A percentile compares a stretch with the other conserved stretches of the same genome.
Conservation (phyloP, 192 early-diverging fungal species). For the Thoreauomyces humboldtii region DNA sequence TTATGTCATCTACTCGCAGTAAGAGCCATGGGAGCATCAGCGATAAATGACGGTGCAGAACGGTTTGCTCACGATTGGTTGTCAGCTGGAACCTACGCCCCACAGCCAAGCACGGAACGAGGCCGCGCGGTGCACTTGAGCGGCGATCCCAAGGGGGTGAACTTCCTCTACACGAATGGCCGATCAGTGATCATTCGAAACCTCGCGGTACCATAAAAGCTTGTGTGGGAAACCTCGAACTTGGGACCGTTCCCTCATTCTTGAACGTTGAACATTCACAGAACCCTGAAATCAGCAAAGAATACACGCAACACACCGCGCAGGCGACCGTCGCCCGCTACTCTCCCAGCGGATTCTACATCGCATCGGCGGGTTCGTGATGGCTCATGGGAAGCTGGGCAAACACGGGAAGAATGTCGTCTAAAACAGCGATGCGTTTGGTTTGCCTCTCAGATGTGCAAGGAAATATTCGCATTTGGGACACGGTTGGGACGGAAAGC, state of each 20-base stretch:
- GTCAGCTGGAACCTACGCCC: conserved; percentile 54
- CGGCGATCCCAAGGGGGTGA: conserved; percentile 78
- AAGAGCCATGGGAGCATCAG: too few species aligned
- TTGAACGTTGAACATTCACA: conserved; percentile 34
- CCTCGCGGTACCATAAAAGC: conserved; percentile 54
- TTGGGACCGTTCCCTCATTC: too few species aligned
- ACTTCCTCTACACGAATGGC: conserved; percentile 88
- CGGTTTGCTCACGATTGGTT: too few species aligned
- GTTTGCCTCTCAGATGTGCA: conserved; percentile 53
- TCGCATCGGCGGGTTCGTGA: conserved; percentile 90
- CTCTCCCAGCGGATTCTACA: conserved; percentile 90
- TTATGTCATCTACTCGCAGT: too few species aligned
- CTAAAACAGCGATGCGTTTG: too few species aligned
- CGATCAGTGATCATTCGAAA: conserved; percentile 82
- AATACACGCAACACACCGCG: conserved; percentile 81
- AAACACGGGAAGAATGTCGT: too few species aligned
- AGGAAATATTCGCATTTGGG: conserved; percentile 95
- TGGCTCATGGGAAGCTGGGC: too few species aligned
- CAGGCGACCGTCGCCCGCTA: conserved; percentile 83
- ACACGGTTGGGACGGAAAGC: conserved; percentile 71
- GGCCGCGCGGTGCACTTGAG: conserved; percentile 79
- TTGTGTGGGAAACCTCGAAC: too few species aligned
- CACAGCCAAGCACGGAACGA: conserved; percentile 72
- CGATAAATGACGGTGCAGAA: too few species aligned
- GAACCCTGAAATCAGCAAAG: conserved; percentile 73